Evolutionary conservation across 495 filamentous ascomycete genomes (phyloP), one percentile per base, ranked within the genome.

Genomic region (Penicillium soppii): DNA sequence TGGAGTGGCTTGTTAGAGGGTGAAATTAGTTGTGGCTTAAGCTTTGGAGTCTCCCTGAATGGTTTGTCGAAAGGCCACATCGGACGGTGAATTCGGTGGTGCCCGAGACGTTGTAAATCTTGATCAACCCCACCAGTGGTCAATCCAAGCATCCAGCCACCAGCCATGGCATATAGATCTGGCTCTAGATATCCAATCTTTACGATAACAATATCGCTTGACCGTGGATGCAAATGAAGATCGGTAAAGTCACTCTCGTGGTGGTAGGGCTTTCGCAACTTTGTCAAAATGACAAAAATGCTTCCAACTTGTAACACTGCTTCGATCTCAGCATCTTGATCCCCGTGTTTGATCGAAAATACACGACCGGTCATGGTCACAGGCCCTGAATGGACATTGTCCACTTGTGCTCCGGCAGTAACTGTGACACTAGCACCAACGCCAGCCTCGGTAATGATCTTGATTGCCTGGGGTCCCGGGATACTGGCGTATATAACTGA

Each of bases 131-230:
- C 79, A 2, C 79, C 79, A 5, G 77, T 77, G 1, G 78, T 81
- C 10, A 82, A 64, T 7, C 60, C 78, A 0, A 81, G 70, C 72
- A 78, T 78, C 79, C 79, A 82, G 43, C 77, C 77, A 9, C 65
- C 59, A 0, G 79, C 78, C 77, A 81, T 82, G 33, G 70, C 69
- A 43, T 76, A 81, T 1, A 83, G 55, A 32, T 83, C 77, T 13
- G 80, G 80, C 54, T 83, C 79, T 9, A 83, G 56, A 50, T 82
- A 83, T 16, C 80, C 79, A 42, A 83, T 83, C 63, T 83, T 83
- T 5, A 82, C 78, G 15, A 83, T 71, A 10, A 83, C 77, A 13
- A 83, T 73, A 49, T 79, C 75, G 8, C 73, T 67, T 4, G 63
- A 54, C 1, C 78, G 74, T 9, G 79, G 77, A 1, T 51, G 23